Conservation (phyloP, 208 protist genomes). For the Acanthamoeba royreba region DNA sequence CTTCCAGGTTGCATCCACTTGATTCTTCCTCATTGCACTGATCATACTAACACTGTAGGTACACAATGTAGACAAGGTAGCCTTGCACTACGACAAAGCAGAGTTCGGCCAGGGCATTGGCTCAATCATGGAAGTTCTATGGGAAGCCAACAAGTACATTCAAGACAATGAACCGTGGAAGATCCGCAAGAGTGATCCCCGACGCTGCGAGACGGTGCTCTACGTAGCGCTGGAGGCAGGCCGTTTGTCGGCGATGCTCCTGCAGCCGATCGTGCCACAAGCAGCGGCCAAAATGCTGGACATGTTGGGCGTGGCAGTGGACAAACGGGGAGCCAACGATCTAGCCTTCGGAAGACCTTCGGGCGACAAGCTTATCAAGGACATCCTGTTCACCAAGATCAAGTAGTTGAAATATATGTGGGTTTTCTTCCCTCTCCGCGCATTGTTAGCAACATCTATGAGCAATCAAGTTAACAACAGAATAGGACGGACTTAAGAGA, state of each 20-base stretch:
- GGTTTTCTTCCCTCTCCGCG: background rate
- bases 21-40: background rate
- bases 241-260: constrained; percentile 82
- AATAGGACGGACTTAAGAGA: no score
- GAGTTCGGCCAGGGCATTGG: constrained; percentile 87
- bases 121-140: constrained; percentile 86
- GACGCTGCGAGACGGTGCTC: constrained; percentile 84
- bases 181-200: constrained; percentile 83
- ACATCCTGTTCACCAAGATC: background rate
- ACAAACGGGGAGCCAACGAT: constrained; percentile 54
- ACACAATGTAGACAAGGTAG: background rate
- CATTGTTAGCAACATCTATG: no score
- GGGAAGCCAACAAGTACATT: constrained; percentile 87
- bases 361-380: background rate
- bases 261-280: constrained; percentile 86
- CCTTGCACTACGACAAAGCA: constrained; percentile 57
- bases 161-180: constrained; percentile 91
- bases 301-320: constrained; percentile 82
- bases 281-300: constrained; percentile 85
- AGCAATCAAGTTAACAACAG: no score
- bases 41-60: background rate
- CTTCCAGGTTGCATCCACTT: background rate
- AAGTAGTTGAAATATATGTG: background rate
- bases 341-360: background rate
- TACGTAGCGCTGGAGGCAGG: constrained; percentile 88